Percentiles rank a stretch among this genome's conserved stretches.
These are phyloP conservation scores for Cocos nucifera DNA, from an alignment of 176 grass and related monocot genomes.

Conservation along the genomic window DNA sequence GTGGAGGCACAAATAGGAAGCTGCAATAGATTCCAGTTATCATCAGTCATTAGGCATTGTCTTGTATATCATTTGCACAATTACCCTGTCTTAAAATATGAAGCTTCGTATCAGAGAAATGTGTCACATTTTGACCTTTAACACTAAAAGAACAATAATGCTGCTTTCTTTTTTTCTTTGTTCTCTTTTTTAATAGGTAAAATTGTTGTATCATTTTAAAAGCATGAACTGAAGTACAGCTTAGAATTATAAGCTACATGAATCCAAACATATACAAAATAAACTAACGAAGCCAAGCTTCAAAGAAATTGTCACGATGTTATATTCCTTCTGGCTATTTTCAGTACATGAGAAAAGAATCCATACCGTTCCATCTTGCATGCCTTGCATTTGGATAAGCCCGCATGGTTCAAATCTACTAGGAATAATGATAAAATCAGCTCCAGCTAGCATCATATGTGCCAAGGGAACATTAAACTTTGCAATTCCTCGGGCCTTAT, in stretches of 20 bases:
- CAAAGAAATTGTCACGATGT: not conserved
- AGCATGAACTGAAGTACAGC: too few relatives aligned
- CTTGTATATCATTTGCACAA: not conserved
- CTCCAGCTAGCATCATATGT: constrained; percentile 56
- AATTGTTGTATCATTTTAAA: too few relatives aligned
- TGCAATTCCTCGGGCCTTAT: constrained; percentile 40
- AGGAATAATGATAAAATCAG: constrained; percentile 45
- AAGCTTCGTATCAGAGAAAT: too few relatives aligned
- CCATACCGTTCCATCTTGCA: constrained; percentile 58
- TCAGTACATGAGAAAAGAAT: not conserved
- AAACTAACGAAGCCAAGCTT: not conserved
- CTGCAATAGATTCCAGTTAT: constrained; percentile 19
- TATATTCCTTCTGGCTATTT: too few relatives aligned
- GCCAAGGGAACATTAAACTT: constrained; percentile 65
- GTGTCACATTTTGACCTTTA: too few relatives aligned
- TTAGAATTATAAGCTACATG: too few relatives aligned
- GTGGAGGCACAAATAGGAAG: constrained; percentile 39
- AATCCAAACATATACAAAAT: not conserved
- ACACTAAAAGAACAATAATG: too few relatives aligned
- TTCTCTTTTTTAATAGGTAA: too few relatives aligned
- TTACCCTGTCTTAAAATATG: not conserved
- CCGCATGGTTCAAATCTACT: constrained; percentile 80
- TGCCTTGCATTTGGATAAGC: constrained; percentile 63
- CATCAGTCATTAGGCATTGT: not conserved
- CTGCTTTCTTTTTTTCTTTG: too few relatives aligned